Evolutionary conservation across 1,284 basidiomycete species (phyloP).

Genomic region (Fomitopsis betulina): DNA sequence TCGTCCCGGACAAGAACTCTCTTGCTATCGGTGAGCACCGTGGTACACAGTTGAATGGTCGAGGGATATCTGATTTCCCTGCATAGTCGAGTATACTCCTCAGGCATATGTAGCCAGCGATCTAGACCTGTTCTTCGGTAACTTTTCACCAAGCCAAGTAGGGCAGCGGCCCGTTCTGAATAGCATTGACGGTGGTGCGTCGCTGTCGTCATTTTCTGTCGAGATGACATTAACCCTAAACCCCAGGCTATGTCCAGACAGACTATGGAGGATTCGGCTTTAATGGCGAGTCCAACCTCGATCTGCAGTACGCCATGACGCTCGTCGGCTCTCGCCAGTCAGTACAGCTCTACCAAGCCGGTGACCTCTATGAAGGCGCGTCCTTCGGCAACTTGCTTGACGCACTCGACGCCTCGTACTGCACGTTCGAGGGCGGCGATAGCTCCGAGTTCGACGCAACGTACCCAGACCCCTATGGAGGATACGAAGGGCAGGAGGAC

Average conservation of each 20-base stretch:
- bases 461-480: slow-evolving; percentile 30
- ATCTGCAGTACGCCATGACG: slow-evolving; percentile 37
- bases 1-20: slow-evolving; percentile 8
- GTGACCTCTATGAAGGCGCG: slow-evolving; percentile 23
- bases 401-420: slow-evolving; percentile 47
- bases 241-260: slow-evolving; percentile 11
- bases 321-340: slow-evolving; percentile 29
- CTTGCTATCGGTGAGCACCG: slow-evolving; percentile 11
- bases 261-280: slow-evolving; percentile 30
- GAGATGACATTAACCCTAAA: background rate
- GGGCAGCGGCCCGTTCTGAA: slow-evolving; percentile 33
- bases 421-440: slow-evolving; percentile 58
- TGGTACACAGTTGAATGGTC: background rate
- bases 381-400: slow-evolving; percentile 43
- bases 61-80: background rate
- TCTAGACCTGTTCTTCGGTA: slow-evolving; percentile 37
- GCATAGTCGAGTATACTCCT: slow-evolving; percentile 42
- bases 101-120: slow-evolving; percentile 39
- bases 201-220: too few species aligned
- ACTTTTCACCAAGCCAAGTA: slow-evolving; percentile 31
- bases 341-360: slow-evolving; percentile 37
- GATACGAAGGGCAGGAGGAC: slow-evolving; percentile 30
- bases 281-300: slow-evolving; percentile 44
- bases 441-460: slow-evolving; percentile 33
- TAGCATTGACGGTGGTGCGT: slow-evolving; percentile 37